Conservation (phyloP, 305 asterid genomes). For the Fraxinus sp. region DNA sequence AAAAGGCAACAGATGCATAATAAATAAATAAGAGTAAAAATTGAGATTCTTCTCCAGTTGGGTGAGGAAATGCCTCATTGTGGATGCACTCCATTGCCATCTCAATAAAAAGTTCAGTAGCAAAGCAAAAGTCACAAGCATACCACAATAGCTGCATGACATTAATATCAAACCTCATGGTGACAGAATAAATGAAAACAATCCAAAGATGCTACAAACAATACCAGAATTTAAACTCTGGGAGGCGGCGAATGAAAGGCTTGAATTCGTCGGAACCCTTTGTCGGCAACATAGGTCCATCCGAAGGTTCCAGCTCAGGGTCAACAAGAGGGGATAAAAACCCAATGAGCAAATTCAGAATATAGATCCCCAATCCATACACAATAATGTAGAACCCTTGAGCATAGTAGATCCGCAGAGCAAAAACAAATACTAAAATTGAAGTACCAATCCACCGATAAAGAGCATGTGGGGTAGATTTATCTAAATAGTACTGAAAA, state of each 20-base stretch:
- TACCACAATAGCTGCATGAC: neutral
- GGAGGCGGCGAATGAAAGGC: slow-evolving; percentile 8
- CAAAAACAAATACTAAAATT: neutral
- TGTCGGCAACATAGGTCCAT: neutral
- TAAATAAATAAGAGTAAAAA: neutral
- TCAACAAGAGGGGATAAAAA: slow-evolving; percentile 5
- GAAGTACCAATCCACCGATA: neutral
- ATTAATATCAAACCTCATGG: slow-evolving; percentile 9
- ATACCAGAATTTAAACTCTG: neutral
- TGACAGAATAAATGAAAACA: slow-evolving; percentile 1
- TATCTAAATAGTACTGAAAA: neutral
- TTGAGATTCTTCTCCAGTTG: neutral
- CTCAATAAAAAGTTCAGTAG: neutral
- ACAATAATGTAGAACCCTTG: neutral
- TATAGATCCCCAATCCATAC: neutral
- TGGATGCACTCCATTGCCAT: neutral
- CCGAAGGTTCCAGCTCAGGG: neutral
- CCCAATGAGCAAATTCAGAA: neutral
- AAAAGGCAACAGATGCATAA: neutral
- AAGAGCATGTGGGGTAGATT: neutral
- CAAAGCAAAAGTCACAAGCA: neutral
- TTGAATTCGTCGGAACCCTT: neutral
- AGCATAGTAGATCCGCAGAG: neutral
- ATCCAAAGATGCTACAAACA: neutral
- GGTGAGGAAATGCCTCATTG: neutral